Base-by-base conservation (phyloP, 768 basidiomycete genomes). In the Boletales sp. region DNA sequence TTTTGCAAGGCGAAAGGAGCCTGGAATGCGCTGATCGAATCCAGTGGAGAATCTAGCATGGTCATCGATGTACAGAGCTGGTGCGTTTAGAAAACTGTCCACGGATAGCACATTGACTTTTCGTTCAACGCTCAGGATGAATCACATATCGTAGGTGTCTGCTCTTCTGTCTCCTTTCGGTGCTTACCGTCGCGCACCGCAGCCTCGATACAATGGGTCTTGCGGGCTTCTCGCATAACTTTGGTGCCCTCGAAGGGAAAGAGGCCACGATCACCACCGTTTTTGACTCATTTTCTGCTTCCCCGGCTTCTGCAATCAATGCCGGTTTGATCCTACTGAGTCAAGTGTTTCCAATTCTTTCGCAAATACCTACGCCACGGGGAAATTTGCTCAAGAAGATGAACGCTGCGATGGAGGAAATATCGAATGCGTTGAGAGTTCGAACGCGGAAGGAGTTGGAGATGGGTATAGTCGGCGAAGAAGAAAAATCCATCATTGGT, bases 151-250 rank as follows among this genome's bases (percentile, higher is more conserved):
- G 69, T 69, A 48, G 14, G 67, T 2, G 18, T 13, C 37, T 14
- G 30, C 15, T 27, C n/a, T 4, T 29, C 19, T 18, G 1, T 32
- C 29, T 1, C 24, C 3, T 11, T n/a, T 43, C 29, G 29, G 11
- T 2, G 34, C 15, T 6, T 12, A 15, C 13, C 15, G 15, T 34
- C 7, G 5, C 15, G 15, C 34, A 34, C 34, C 3, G 13, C 24
- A 81, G 81, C 8, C 66, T 84, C 8, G 83, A 84, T 55, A 72
- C 74, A 3, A 72, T 84, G 38, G 81, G 82, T 17, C 77, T 83
- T 34, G 80, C 80, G 10, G 82, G 81, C 2, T 84, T 84, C 53
- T 76, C 78, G 0, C 76, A 84, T 54, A 73, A 83, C 56, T 84
- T 84, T 56, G 74, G 74, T 24, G 65, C 78, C 1, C 69, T 84